Percentiles rank a stretch among this genome's conserved stretches.
Evolutionary conservation across 2,329 filamentous ascomycete species (phyloP).

Genomic region (Penicillium sp.): DNA sequence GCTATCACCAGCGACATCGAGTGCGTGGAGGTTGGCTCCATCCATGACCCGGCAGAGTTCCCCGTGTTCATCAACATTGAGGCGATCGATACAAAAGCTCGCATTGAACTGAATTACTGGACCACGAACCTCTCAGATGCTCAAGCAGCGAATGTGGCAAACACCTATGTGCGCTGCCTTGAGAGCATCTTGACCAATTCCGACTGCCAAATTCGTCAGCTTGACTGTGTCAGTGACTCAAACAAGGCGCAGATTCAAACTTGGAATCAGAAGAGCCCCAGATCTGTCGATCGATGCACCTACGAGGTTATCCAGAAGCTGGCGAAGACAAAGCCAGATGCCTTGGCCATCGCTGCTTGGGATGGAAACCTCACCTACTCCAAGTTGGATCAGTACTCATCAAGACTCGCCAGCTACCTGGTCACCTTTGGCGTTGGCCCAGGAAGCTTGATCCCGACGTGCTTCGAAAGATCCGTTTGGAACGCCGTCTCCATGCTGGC

Average conservation of each 20-base stretch:
- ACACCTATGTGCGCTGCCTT: conserved; percentile 40
- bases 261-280: conserved; percentile 34
- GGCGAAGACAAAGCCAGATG: conserved; percentile 24
- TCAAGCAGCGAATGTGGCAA: conserved; percentile 43
- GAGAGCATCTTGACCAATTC: conserved; percentile 42
- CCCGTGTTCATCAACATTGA: conserved; percentile 53
- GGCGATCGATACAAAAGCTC: conserved; percentile 43
- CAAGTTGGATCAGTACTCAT: conserved; percentile 37
- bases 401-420: conserved; percentile 35
- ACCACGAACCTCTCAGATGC: conserved; percentile 41
- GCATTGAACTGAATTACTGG: conserved; percentile 47
- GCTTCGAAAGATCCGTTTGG: conserved; percentile 35
- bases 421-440: conserved; percentile 31
- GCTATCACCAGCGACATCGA: conserved; percentile 32
- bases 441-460: conserved; percentile 31
- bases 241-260: conserved; percentile 33
- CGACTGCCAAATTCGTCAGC: conserved; percentile 33
- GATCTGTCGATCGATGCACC: conserved; percentile 29
- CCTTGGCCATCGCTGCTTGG: conserved; percentile 34
- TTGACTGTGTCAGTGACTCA: conserved; percentile 43
- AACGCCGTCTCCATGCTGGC: conserved; percentile 33
- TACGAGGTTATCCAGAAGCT: conserved; percentile 33
- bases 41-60: conserved; percentile 54
- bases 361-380: conserved; percentile 39
- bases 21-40: conserved; percentile 43